These are phyloP conservation scores for Epicoccum sorghinum DNA, from an alignment of 2,329 filamentous ascomycete species.

Conservation along the genomic window DNA sequence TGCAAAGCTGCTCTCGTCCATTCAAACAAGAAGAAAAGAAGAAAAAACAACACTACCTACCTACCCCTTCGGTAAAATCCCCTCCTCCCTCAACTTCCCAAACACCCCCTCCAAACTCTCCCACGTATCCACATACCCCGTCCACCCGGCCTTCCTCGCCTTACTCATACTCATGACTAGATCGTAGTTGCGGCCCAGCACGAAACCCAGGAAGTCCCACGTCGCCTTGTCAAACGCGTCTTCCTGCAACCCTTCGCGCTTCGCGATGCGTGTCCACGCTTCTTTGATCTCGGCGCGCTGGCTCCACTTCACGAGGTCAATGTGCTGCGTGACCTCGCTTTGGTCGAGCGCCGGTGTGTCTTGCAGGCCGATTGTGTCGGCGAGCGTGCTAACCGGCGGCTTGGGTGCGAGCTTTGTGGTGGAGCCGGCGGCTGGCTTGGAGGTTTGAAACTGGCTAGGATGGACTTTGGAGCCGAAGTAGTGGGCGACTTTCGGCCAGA, in stretches of 20 bases:
- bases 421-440: too few species aligned
- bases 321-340: slow-evolving; percentile 46
- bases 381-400: slow-evolving; percentile 37
- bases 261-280: slow-evolving; percentile 48
- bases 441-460: slow-evolving; percentile 27
- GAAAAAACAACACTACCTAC: too few species aligned
- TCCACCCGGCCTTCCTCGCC: slow-evolving; percentile 52
- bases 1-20: too few species aligned
- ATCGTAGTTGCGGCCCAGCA: slow-evolving; percentile 52
- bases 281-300: slow-evolving; percentile 46
- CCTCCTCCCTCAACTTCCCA: slow-evolving; percentile 40
- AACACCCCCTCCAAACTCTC: slow-evolving; percentile 48
- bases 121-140: slow-evolving; percentile 46
- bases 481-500: slow-evolving; percentile 51
- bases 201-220: slow-evolving; percentile 53
- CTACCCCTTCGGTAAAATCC: slow-evolving; percentile 17
- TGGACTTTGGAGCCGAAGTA: slow-evolving; percentile 47
- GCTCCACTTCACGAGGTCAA: slow-evolving; percentile 52
- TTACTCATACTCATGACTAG: slow-evolving; percentile 54
- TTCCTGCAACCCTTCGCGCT: slow-evolving; percentile 46
- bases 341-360: slow-evolving; percentile 15
- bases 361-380: slow-evolving; percentile 15
- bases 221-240: slow-evolving; percentile 53
- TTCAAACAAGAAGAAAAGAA: too few species aligned
- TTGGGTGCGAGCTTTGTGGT: slow-evolving; percentile 6